Base-by-base conservation (phyloP, 371 early-diverging fungal genomes). In the Nematocida minor region DNA sequence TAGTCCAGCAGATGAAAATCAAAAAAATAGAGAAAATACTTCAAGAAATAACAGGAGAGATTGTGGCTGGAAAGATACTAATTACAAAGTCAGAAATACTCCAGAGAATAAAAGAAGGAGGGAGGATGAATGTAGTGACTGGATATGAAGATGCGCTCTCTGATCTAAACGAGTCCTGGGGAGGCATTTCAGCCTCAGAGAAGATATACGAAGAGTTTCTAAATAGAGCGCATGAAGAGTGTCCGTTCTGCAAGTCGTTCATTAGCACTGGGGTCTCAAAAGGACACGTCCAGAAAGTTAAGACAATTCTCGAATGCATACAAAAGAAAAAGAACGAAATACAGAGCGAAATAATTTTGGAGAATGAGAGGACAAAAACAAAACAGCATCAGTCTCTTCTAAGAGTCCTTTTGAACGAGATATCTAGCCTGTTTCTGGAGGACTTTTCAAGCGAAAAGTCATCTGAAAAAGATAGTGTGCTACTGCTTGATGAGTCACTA, bases 161-260 rank as follows among this genome's bases (percentile, higher is more conserved):
- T 18, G 71, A 57, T 7, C 16, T 48, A 22, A 9, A 20, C 14
- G 55, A 64, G 48, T 18, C 16, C 25, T 36, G 79, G 34, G 77
- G 77, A 20, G 60, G 77, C 16, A 31, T 74, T 1, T 25, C 42
- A 6, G 77, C 77, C 14, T 64, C 77, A 20, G 49, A 63, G 49
- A 29, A 18, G 11, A 63, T 74, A 64, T 74, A 74, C 49, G 44
- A 68, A 41, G 63, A 46, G 53, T 74, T 74, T 7, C 31, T 63
- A 20, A 31, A 18, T n/a, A 48, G 63, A n/a, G 63, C 77, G 16
- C 7, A 63, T 20, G 47, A 74, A 4, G 29, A 25, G 14, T 74
- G 77, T 6, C 77, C 77, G 11, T 74, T 74, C 51, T 74, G 77
- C 44, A 74, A 74, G 54, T 27, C 34, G 4, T 51, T 49, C 25